Evolutionary conservation across 495 filamentous ascomycete genomes (phyloP), one percentile per base, ranked within the genome.

Genomic region (Xylaria castorea): DNA sequence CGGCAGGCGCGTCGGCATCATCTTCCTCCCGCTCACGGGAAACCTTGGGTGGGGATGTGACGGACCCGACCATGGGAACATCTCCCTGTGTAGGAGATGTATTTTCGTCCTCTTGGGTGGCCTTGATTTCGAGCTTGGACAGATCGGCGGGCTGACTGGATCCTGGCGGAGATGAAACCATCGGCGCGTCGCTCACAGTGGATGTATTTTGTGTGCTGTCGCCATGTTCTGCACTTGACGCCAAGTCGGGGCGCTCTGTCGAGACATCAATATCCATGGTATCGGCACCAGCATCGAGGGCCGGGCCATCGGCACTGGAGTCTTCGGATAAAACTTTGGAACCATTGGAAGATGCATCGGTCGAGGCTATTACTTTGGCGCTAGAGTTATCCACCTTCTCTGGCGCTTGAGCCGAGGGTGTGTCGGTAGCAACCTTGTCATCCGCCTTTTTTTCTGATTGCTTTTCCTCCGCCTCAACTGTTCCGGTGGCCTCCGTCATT

Each of bases 11-110:
- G n/a, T 93, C 91, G 46, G 85, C 86, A 44, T 82, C 85, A 68
- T 94, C 89, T 44, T 89, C 90, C 20, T 95, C 93, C 0, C 94
- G 91, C 72, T 93, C 92, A 11, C 92, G 87, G 0, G 89, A 83
- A 3, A 91, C 61, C 79, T 94, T 94, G 3, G 81, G 79, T 0
- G 82, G 73, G 0, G 79, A 65, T 30, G 62, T 22, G 20, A 70
- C 73, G 2, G 78, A 72, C 22, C 84, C 83, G 0, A 80, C 74
- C 76, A 82, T 82, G 55, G 80, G 81, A 5, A 78, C 78, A 46
- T 85, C 84, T 4, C 73, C 68, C 11, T 74, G 75, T 8, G 74
- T 57, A 2, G 77, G 73, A 46, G 68, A 51, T 6, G 55, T 6
- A 0, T 79, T 61, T 27, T 69, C 44, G 5, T 75, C 74, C 9